Evolutionary conservation across 1,139 yeast genomes (phyloP).

Genomic region (Pichia inconspicua): DNA sequence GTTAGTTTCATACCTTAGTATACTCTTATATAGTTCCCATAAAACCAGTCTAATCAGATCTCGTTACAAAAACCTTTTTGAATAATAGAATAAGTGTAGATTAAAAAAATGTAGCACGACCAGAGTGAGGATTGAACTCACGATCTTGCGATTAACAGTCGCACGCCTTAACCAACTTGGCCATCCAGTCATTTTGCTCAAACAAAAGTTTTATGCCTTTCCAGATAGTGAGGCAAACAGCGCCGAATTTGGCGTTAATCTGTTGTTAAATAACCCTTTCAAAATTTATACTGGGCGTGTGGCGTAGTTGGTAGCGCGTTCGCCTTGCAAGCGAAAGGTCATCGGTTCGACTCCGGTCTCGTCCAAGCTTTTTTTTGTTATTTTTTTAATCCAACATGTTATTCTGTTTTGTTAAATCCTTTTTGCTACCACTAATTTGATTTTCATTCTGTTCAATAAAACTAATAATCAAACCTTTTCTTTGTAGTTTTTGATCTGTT

Average conservation of each 20-base stretch:
- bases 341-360: conserved; percentile 49
- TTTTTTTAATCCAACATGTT: no score
- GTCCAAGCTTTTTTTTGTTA: not conserved
- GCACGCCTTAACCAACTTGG: conserved; percentile 19
- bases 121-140: conserved; percentile 18
- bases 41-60: no score
- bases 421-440: no score
- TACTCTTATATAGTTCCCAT: no score
- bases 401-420: no score
- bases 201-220: not conserved
- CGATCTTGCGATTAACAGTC: conserved; percentile 19
- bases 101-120: conserved; percentile 10
- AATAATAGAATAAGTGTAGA: not conserved
- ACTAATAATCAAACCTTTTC: not conserved
- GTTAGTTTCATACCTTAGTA: no score
- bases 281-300: conserved; percentile 22
- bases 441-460: no score
- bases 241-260: not conserved
- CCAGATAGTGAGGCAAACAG: not conserved
- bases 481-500: not conserved
- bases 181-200: conserved; percentile 12
- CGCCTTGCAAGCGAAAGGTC: conserved; percentile 63
- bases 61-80: no score
- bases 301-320: conserved; percentile 70
- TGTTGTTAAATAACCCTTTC: not conserved